Evolutionary conservation across 768 basidiomycete species (phyloP).

Genomic region (Naematelia encephala): DNA sequence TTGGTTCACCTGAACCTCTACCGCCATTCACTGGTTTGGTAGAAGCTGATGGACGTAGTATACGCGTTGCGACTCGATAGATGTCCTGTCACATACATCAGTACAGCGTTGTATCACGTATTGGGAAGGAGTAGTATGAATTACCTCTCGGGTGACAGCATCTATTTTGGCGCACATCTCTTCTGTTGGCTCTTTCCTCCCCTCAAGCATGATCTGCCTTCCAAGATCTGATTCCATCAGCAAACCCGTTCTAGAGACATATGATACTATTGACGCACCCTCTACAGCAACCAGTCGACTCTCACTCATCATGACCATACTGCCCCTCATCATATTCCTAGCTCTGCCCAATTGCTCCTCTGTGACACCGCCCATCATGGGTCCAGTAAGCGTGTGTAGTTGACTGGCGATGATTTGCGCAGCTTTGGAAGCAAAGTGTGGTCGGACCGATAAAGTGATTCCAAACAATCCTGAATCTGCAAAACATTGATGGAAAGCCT

Average conservation of each 20-base stretch:
- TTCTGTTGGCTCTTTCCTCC: constrained; percentile 74
- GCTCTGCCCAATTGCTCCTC: constrained; percentile 72
- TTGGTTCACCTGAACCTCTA: constrained; percentile 59
- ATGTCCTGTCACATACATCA: constrained; percentile 55
- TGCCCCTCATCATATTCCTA: constrained; percentile 91
- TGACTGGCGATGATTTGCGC: constrained; percentile 83
- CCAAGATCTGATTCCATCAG: constrained; percentile 69
- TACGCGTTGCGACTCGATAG: constrained; percentile 67
- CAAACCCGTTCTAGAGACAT: background rate
- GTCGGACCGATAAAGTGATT: constrained; percentile 77
- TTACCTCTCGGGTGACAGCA: constrained; percentile 59
- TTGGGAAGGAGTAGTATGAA: too few relatives aligned
- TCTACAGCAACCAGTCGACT: constrained; percentile 59
- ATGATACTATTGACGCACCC: constrained; percentile 45
- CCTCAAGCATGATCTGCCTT: constrained; percentile 83
- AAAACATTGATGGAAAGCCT: constrained; percentile 97
- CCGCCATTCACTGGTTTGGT: constrained; percentile 39
- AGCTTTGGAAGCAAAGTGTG: constrained; percentile 61
- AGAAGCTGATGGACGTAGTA: constrained; percentile 56
- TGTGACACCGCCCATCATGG: constrained; percentile 46
- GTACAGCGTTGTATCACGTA: background rate
- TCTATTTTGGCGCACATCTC: constrained; percentile 91
- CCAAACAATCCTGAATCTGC: constrained; percentile 91
- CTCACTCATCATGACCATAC: constrained; percentile 90
- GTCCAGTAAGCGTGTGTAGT: constrained; percentile 71